A percentile compares a stretch with the other conserved stretches of the same genome.
Evolutionary conservation across 2,329 filamentous ascomycete genomes (phyloP).

Genomic region (Aspergillus vadensis): DNA sequence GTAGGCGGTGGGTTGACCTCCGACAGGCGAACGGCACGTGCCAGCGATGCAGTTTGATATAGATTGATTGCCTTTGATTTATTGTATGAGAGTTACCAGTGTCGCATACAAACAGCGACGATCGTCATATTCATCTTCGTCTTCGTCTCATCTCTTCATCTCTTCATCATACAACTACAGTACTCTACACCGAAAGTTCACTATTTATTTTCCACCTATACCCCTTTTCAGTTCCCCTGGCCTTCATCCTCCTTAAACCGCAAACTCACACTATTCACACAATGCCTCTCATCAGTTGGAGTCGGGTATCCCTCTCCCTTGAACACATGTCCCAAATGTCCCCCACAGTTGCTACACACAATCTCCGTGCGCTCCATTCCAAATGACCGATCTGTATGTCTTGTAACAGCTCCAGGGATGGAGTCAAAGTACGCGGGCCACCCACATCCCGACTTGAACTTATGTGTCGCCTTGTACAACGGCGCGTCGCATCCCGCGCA

Average conservation of each 20-base stretch:
- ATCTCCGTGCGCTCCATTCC: slow-evolving; percentile 92
- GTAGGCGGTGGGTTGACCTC: slow-evolving; percentile 10
- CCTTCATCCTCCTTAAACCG: slow-evolving; percentile 73
- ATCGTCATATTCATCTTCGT: not conserved
- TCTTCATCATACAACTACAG: slow-evolving; percentile 8
- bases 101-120: not conserved
- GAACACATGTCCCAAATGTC: slow-evolving; percentile 88
- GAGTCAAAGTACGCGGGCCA: slow-evolving; percentile 99
- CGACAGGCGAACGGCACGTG: slow-evolving; percentile 24
- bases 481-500: slow-evolving; percentile 86
- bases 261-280: slow-evolving; percentile 90
- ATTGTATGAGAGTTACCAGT: no score
- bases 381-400: slow-evolving; percentile 73
- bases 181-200: not conserved
- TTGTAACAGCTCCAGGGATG: slow-evolving; percentile 83
- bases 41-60: slow-evolving; percentile 23
- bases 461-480: slow-evolving; percentile 89
- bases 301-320: slow-evolving; percentile 82
- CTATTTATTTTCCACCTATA: not conserved
- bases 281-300: slow-evolving; percentile 94
- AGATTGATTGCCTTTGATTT: not conserved
- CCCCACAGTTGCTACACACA: slow-evolving; percentile 90
- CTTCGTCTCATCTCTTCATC: not conserved
- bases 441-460: slow-evolving; percentile 94
- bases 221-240: slow-evolving; percentile 33